These are phyloP conservation scores for Rosa lucieae DNA, from an alignment of 306 rosid species.

Conservation along the genomic window DNA sequence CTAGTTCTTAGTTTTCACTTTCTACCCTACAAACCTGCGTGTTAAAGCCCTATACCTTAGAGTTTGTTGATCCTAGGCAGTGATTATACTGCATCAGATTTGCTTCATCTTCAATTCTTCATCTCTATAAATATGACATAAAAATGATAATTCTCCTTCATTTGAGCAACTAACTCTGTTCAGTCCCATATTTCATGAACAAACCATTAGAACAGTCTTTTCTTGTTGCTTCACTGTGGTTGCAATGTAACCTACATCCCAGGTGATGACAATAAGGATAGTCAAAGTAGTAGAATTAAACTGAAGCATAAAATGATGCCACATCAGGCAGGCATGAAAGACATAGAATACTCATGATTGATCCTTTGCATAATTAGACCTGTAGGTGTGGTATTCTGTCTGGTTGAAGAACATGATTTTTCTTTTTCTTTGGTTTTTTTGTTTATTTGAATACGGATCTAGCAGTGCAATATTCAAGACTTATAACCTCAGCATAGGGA, in stretches of 20 bases:
- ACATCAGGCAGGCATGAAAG: background rate
- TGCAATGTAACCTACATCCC: background rate
- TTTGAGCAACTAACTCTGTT: background rate
- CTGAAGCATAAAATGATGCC: background rate
- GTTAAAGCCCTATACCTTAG: too few relatives aligned
- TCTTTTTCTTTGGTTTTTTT: background rate
- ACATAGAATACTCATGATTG: background rate
- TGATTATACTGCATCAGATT: too few relatives aligned
- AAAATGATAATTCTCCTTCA: background rate
- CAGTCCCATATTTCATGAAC: background rate
- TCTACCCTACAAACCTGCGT: too few relatives aligned
- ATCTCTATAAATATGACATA: background rate
- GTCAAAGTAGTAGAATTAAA: background rate
- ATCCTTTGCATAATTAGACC: background rate
- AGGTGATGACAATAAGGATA: background rate
- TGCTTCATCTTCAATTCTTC: background rate
- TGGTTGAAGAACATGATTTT: background rate
- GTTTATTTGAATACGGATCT: background rate
- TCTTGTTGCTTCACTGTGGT: background rate
- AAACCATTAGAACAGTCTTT: background rate
- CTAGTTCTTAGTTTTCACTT: too few relatives aligned
- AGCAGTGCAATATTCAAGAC: background rate
- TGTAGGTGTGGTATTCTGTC: background rate
- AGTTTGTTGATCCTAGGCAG: too few relatives aligned
- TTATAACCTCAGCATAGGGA: background rate